Conservation (phyloP, 2,329 filamentous ascomycete genomes). For the Decorospora gaudefroyi region DNA sequence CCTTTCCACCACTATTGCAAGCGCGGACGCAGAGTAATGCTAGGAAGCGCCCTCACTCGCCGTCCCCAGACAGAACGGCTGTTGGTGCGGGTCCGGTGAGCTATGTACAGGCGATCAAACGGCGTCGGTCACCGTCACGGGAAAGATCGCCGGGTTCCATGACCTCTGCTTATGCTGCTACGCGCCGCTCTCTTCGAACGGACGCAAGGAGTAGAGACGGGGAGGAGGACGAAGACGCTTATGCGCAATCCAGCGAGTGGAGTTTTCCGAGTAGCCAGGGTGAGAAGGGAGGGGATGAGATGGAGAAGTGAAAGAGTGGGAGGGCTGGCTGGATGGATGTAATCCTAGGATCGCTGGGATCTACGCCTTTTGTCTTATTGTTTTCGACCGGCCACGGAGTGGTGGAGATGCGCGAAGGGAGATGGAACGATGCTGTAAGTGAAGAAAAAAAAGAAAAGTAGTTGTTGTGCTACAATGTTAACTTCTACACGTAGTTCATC, state of each 20-base stretch:
- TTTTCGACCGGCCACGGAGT: too few species aligned
- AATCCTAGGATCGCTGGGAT: too few species aligned
- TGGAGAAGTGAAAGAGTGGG: background rate
- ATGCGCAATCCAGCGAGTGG: slow-evolving; percentile 16
- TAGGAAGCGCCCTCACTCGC: slow-evolving; percentile 5
- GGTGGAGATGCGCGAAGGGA: too few species aligned
- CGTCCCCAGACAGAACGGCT: background rate
- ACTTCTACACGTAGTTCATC: too few species aligned
- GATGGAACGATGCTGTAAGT: too few species aligned
- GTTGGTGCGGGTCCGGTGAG: background rate
- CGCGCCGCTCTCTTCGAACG: background rate
- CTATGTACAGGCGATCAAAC: slow-evolving; percentile 4
- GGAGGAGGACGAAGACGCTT: slow-evolving; percentile 2
- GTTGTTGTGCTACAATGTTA: too few species aligned
- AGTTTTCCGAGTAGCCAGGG: slow-evolving; percentile 11
- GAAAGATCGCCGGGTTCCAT: slow-evolving; percentile 1
- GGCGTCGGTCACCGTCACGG: slow-evolving; percentile 7
- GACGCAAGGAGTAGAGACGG: background rate
- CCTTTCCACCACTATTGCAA: too few species aligned
- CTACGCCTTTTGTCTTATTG: too few species aligned
- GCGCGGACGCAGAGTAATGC: too few species aligned
- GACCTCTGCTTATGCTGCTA: slow-evolving; percentile 1
- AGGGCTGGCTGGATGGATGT: background rate
- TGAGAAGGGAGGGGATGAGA: too few species aligned
- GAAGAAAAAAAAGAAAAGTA: too few species aligned